Evolutionary conservation across 1,139 yeast genomes (phyloP).

Genomic region (Saccharomyces uvarum): DNA sequence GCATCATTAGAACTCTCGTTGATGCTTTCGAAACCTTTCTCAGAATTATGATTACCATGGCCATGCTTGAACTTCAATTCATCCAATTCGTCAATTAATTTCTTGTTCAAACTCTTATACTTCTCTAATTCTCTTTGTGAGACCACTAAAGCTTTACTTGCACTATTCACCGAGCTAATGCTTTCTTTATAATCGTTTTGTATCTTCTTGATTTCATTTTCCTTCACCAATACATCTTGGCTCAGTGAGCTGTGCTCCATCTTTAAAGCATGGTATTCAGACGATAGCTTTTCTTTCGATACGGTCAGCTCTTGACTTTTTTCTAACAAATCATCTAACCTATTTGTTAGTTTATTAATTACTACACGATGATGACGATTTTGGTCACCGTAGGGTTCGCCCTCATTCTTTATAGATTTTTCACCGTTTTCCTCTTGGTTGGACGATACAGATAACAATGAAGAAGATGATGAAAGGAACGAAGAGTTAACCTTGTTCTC

Average conservation of each 20-base stretch:
- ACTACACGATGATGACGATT: conserved; percentile 17
- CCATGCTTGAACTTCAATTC: conserved; percentile 45
- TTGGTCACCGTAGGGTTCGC: neutral
- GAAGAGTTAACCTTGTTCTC: neutral
- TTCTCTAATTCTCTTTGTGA: conserved; percentile 64
- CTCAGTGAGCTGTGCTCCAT: conserved; percentile 16
- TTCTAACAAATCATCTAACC: conserved; percentile 19
- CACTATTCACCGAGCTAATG: conserved; percentile 61
- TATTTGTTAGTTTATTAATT: conserved; percentile 19
- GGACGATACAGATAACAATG: neutral
- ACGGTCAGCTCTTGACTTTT: conserved; percentile 21
- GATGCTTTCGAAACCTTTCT: conserved; percentile 5
- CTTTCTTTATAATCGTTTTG: conserved; percentile 64
- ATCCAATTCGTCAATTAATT: conserved; percentile 58
- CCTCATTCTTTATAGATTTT: neutral
- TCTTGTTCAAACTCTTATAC: conserved; percentile 50
- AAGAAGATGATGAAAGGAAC: neutral
- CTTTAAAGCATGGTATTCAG: conserved; percentile 21
- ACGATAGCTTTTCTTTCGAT: conserved; percentile 17
- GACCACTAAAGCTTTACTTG: conserved; percentile 64
- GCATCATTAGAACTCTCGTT: conserved; percentile 11
- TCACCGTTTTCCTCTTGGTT: conserved; percentile 3
- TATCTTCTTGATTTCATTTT: conserved; percentile 34
- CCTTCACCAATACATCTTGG: conserved; percentile 15
- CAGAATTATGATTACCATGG: conserved; percentile 4